Evolutionary conservation across 2,329 filamentous ascomycete genomes (phyloP), one percentile per base, ranked within the genome.

Genomic region (Ceratocystis lukuohia): DNA sequence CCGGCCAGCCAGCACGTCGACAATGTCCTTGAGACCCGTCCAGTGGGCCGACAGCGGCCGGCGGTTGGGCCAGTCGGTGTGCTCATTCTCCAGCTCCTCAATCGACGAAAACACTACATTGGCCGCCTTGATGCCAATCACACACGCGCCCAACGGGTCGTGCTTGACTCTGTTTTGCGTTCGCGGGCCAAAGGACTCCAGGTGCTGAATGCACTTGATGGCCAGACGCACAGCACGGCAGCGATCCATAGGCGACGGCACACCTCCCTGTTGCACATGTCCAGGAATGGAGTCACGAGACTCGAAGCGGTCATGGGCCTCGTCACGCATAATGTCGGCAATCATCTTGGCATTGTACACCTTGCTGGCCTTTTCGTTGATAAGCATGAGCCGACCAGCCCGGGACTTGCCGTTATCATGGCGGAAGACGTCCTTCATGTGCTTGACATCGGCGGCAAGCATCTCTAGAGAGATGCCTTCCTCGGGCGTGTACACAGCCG

Each of bases 401-500:
- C 92, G 87, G 61, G 88, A 91, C 75, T 94, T 89, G 67, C 94
- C 94, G 72, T 86, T 87, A 77, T 99, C 94, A 68, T 87, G 83
- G 15, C 82, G 80, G 77, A 99, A 99, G 66, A 90, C 88, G 17
- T 93, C 81, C 70, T 93, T 91, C 46, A 99, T 82, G 74, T 95
- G 89, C 68, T 88, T 86, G 71, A 99, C 96, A 72, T 99, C 94
- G 4, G 86, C 83, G 56, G 91, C 88, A 5, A 99, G 84, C 89
- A 95, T 97, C 72, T 93, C 89, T 66, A 99, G 85, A 74, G 87
- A 88, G 76, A 99, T 90, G 5, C 94, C 94, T 76, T 99, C 91
- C 76, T 99, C 94, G 1, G 94, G 94, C 4, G 93, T 97, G 77
- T 99, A 99, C 12, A 97, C 92, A 0, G 93, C 92, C 15, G 89